A percentile compares a stretch with the other conserved stretches of the same genome.
phyloP scores from a whole-genome alignment of 2,329 filamentous ascomycete genomes.

The Cordyceps fumosorosea region DNA sequence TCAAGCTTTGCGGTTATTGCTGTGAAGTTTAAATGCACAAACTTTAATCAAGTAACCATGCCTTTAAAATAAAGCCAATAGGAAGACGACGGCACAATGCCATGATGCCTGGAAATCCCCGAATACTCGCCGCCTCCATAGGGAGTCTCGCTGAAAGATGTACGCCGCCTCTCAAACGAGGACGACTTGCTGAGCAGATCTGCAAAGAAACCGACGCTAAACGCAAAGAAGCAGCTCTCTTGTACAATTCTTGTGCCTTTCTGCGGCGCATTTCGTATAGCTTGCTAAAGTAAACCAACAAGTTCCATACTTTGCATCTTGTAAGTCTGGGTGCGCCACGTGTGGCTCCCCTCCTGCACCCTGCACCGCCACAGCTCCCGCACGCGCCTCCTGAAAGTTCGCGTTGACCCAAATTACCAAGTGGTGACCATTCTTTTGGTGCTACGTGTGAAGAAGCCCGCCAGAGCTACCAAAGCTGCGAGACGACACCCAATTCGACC shows the following conservation, averaged over 20 bases:
- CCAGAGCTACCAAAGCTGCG: background rate
- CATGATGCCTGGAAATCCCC: too few relatives aligned
- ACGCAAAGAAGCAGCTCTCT: too few relatives aligned
- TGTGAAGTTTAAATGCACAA: too few relatives aligned
- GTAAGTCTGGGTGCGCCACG: background rate
- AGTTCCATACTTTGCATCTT: background rate
- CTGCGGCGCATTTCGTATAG: background rate
- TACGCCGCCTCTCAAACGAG: too few relatives aligned
- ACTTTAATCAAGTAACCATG: too few relatives aligned
- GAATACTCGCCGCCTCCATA: too few relatives aligned
- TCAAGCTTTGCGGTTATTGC: too few relatives aligned
- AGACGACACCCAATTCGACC: conserved; percentile 1
- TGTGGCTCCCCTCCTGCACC: background rate
- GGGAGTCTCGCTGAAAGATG: too few relatives aligned
- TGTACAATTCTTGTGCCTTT: background rate
- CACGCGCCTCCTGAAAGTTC: conserved; percentile 14
- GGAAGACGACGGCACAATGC: too few relatives aligned
- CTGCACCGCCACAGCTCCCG: conserved; percentile 9
- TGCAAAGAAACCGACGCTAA: too few relatives aligned
- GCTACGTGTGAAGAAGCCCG: conserved; percentile 10
- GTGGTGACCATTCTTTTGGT: background rate
- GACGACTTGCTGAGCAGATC: too few relatives aligned
- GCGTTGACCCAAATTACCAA: conserved; percentile 5
- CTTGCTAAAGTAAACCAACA: background rate
- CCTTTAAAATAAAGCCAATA: too few relatives aligned